These are phyloP conservation scores for Colletotrichum eleusines DNA, from an alignment of 2,329 filamentous ascomycete species.

Conservation along the genomic window DNA sequence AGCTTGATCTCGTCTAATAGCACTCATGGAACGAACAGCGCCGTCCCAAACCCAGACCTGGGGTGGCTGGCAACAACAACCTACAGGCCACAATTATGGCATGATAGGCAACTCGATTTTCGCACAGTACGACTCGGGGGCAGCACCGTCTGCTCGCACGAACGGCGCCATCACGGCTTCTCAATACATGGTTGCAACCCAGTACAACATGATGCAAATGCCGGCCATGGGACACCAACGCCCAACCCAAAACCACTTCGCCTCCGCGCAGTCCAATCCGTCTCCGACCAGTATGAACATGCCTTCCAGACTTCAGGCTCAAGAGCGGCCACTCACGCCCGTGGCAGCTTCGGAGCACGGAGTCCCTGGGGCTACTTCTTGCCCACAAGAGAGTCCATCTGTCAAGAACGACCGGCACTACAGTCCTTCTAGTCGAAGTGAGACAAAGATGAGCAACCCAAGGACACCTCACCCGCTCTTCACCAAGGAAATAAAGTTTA, in stretches of 20 bases:
- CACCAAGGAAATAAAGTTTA: slow-evolving; percentile 59
- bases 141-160: slow-evolving; percentile 53
- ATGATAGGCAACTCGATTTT: slow-evolving; percentile 62
- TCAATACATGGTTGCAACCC: slow-evolving; percentile 60
- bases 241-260: slow-evolving; percentile 54
- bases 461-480: slow-evolving; percentile 42
- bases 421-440: slow-evolving; percentile 38
- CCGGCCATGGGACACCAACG: slow-evolving; percentile 58
- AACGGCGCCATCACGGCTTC: slow-evolving; percentile 59
- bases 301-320: slow-evolving; percentile 47
- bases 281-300: slow-evolving; percentile 50
- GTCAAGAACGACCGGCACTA: slow-evolving; percentile 27
- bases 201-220: slow-evolving; percentile 60
- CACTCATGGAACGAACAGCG: slow-evolving; percentile 60
- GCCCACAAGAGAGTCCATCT: slow-evolving; percentile 29
- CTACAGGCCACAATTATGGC: slow-evolving; percentile 55
- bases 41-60: slow-evolving; percentile 64
- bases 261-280: slow-evolving; percentile 55
- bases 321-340: slow-evolving; percentile 47
- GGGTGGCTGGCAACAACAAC: slow-evolving; percentile 62
- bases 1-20: slow-evolving; percentile 54
- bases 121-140: slow-evolving; percentile 63
- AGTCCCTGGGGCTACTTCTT: slow-evolving; percentile 35
- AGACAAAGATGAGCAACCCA: slow-evolving; percentile 31
- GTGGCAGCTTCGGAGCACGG: slow-evolving; percentile 28